These are phyloP conservation scores for Solanum corneliomulleri DNA, from an alignment of 257 asterid genomes.

Conservation along the genomic window DNA sequence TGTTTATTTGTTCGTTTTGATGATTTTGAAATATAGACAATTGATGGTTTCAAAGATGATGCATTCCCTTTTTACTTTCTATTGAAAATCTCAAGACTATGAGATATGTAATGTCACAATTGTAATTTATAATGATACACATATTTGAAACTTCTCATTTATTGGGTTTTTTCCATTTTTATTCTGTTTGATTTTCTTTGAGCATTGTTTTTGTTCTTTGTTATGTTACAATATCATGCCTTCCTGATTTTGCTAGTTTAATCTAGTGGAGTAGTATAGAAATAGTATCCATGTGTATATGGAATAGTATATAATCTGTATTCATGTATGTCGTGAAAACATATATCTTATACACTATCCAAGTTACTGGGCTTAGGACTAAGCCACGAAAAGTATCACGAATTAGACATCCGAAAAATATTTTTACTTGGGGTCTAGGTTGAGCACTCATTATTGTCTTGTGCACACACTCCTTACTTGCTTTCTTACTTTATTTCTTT, in stretches of 20 bases:
- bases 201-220: neutral
- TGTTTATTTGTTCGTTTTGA: no score
- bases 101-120: no score
- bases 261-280: neutral
- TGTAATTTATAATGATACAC: no score
- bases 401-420: neutral
- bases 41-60: no score
- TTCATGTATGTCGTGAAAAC: neutral
- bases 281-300: neutral
- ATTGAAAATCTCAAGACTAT: no score
- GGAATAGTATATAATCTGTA: neutral
- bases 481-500: neutral
- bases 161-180: neutral
- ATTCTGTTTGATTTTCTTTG: neutral
- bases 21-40: no score
- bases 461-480: neutral
- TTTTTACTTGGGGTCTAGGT: neutral
- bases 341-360: neutral
- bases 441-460: neutral
- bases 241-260: neutral
- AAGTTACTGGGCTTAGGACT: neutral
- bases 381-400: neutral
- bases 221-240: neutral
- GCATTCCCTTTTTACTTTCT: no score
- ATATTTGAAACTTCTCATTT: no score